A percentile compares a stretch with the other conserved stretches of the same genome.
Conservation (phyloP, 495 filamentous ascomycete genomes). For the Hypomontagnella monticulosa region DNA sequence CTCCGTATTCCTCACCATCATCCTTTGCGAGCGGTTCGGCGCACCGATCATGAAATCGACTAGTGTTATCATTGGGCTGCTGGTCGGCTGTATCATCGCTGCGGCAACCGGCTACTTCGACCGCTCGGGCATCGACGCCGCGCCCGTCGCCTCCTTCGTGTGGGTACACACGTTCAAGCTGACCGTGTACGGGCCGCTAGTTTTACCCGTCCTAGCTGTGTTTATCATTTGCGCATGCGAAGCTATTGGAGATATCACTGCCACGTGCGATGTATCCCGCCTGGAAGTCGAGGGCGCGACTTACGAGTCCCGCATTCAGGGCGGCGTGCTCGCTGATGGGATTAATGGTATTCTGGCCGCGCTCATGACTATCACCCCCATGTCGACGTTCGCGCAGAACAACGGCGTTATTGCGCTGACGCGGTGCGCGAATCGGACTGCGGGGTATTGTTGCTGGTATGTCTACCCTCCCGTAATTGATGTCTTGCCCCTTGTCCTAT, state of each 20-base stretch:
- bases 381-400: constrained; percentile 83
- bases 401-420: constrained; percentile 93
- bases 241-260: constrained; percentile 83
- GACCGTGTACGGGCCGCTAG: constrained; percentile 81
- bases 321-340: constrained; percentile 87
- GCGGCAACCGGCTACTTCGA: constrained; percentile 88
- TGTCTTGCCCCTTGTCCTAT: constrained; percentile 7
- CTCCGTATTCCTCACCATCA: constrained; percentile 88
- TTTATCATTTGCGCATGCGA: constrained; percentile 92
- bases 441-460: constrained; percentile 74
- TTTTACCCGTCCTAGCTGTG: constrained; percentile 83
- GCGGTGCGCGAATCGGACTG: constrained; percentile 86
- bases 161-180: constrained; percentile 92
- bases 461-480: constrained; percentile 1
- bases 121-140: constrained; percentile 69
- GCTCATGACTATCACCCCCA: constrained; percentile 84
- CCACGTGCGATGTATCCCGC: constrained; percentile 82
- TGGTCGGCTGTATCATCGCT: constrained; percentile 89
- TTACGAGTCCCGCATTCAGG: constrained; percentile 92
- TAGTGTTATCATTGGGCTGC: constrained; percentile 80
- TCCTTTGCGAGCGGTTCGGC: constrained; percentile 85
- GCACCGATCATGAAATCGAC: constrained; percentile 73
- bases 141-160: constrained; percentile 83
- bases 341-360: constrained; percentile 82
- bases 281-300: constrained; percentile 80